phyloP scores from a whole-genome alignment of 768 basidiomycete genomes.

The Suillus spraguei region DNA sequence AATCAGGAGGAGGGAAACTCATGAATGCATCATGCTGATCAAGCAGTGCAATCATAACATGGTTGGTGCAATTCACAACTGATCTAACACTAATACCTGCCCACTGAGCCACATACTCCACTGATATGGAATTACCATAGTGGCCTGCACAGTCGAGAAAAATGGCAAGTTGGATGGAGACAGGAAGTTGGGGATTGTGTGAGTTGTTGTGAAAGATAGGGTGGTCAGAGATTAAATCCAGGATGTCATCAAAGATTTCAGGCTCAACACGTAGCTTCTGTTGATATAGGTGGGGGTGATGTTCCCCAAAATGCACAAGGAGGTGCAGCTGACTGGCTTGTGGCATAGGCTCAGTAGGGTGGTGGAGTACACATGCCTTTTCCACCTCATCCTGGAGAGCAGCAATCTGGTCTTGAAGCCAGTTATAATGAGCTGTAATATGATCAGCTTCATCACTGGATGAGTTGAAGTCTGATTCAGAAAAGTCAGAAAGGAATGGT shows the following conservation, averaged over 20 bases:
- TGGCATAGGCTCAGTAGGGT: background rate
- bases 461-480: background rate
- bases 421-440: background rate
- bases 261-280: no score
- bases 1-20: no score
- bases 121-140: background rate
- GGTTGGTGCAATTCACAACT: conserved; percentile 10
- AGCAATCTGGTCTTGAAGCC: background rate
- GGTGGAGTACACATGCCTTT: background rate
- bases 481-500: background rate
- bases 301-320: conserved; percentile 25
- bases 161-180: no score
- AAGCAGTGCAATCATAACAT: conserved; percentile 5
- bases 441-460: background rate
- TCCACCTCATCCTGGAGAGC: conserved; percentile 9
- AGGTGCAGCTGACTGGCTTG: conserved; percentile 9
- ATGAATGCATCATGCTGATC: conserved; percentile 2
- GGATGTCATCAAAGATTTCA: no score
- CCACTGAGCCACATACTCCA: conserved; percentile 14
- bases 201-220: no score
- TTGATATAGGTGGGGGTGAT: background rate
- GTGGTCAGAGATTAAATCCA: no score
- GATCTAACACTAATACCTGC: conserved; percentile 9
- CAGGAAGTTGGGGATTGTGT: no score
- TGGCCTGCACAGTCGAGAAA: no score